These are phyloP conservation scores for Plectranthus barbatus DNA, from an alignment of 257 asterid species.

Conservation along the genomic window DNA sequence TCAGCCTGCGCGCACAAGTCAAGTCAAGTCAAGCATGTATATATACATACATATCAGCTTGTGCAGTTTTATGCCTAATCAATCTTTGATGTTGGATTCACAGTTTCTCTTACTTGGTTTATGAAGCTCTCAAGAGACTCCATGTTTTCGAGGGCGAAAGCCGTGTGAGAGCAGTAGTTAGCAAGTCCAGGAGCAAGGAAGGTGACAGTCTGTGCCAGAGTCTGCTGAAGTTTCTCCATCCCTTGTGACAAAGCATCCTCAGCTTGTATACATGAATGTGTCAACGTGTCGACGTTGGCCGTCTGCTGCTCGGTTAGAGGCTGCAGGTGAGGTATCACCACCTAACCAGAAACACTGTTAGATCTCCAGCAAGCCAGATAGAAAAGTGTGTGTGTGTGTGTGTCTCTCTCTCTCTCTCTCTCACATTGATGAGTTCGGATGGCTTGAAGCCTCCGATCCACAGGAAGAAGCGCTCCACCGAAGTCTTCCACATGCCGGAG, in stretches of 20 bases:
- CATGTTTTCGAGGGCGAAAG: conserved; percentile 54
- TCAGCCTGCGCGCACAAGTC: conserved; percentile 51
- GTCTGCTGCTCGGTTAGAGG: conserved; percentile 62
- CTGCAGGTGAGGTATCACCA: conserved; percentile 61
- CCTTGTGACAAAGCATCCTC: conserved; percentile 91
- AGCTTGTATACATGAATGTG: conserved; percentile 80
- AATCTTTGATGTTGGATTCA: no score
- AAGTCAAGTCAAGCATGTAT: no score
- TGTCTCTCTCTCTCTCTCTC: no score
- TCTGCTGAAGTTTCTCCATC: conserved; percentile 84
- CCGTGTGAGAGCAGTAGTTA: conserved; percentile 45
- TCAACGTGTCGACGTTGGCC: conserved; percentile 37
- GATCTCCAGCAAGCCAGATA: not conserved
- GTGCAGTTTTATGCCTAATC: no score
- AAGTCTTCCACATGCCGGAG: conserved; percentile 78
- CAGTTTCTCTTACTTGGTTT: conserved; percentile 44
- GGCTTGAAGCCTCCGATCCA: conserved; percentile 99
- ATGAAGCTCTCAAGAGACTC: conserved; percentile 69
- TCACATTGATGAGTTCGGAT: conserved; percentile 76
- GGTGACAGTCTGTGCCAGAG: conserved; percentile 58
- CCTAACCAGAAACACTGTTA: conserved; percentile 27
- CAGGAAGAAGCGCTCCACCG: conserved; percentile 76
- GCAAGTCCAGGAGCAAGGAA: conserved; percentile 40
- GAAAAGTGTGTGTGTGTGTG: no score
- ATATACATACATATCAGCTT: no score